These are phyloP conservation scores for Lipomyces orientalis DNA, from an alignment of 805 yeast species.

Conservation along the genomic window DNA sequence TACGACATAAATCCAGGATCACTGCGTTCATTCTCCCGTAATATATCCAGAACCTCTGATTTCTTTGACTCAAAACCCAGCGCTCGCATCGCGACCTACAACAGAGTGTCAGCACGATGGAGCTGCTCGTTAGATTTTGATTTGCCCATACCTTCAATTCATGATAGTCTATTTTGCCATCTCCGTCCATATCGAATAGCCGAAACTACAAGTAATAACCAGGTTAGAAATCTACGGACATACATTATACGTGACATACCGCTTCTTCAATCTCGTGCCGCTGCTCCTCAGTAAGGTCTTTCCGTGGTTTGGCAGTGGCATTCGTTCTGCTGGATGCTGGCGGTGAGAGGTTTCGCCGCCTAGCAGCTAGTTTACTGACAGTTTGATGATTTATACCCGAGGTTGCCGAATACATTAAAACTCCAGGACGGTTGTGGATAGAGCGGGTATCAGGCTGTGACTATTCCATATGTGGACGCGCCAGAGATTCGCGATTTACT, in stretches of 20 bases:
- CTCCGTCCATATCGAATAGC: slow-evolving; percentile 89
- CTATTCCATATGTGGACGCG: neutral
- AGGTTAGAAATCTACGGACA: neutral
- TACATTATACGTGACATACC: slow-evolving; percentile 10
- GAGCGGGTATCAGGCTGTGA: no score
- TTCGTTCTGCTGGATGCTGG: slow-evolving; percentile 11
- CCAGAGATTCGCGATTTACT: neutral
- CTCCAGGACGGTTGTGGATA: neutral
- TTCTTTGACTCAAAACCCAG: slow-evolving; percentile 87
- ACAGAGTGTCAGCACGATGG: neutral
- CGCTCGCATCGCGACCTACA: slow-evolving; percentile 83
- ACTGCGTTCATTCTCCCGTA: slow-evolving; percentile 81
- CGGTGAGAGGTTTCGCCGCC: slow-evolving; percentile 30
- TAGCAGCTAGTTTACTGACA: slow-evolving; percentile 19
- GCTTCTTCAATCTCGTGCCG: slow-evolving; percentile 72
- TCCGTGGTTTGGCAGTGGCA: slow-evolving; percentile 18
- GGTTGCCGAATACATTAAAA: slow-evolving; percentile 23
- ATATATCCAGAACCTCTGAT: slow-evolving; percentile 76
- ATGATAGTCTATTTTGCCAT: slow-evolving; percentile 88
- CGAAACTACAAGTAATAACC: slow-evolving; percentile 54
- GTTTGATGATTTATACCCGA: slow-evolving; percentile 21
- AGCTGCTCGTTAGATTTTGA: neutral
- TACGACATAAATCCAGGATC: slow-evolving; percentile 72
- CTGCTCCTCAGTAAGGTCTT: slow-evolving; percentile 57
- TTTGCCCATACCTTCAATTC: slow-evolving; percentile 62